Evolutionary conservation across 2,329 filamentous ascomycete species (phyloP).

Genomic region (Aspergillus terreus): DNA sequence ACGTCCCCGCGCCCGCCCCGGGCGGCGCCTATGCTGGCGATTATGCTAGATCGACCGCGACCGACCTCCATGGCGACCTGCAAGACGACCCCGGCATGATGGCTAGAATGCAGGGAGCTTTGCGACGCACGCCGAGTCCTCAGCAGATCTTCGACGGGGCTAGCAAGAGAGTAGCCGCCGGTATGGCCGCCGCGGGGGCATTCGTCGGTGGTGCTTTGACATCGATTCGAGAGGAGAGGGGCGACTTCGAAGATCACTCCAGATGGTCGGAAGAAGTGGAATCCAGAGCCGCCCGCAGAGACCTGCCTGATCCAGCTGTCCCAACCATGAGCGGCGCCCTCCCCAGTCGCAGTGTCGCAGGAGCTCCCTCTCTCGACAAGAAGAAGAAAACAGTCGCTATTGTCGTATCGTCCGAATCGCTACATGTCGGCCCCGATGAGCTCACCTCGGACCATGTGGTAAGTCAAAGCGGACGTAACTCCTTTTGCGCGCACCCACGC

Average conservation of each 20-base stretch:
- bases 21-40: slow-evolving; percentile 27
- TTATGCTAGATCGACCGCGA: slow-evolving; percentile 32
- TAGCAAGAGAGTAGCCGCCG: slow-evolving; percentile 74
- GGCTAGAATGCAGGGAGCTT: slow-evolving; percentile 72
- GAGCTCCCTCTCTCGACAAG: slow-evolving; percentile 34
- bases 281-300: slow-evolving; percentile 49
- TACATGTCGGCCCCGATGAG: slow-evolving; percentile 53
- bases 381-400: slow-evolving; percentile 78
- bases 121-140: slow-evolving; percentile 78
- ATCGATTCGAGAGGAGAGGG: slow-evolving; percentile 76
- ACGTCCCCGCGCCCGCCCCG: slow-evolving; percentile 22
- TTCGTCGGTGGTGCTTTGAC: slow-evolving; percentile 78
- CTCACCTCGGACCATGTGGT: slow-evolving; percentile 76
- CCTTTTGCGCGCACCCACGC: background rate
- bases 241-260: slow-evolving; percentile 78
- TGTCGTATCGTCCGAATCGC: slow-evolving; percentile 76
- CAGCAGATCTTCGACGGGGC: slow-evolving; percentile 85
- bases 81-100: slow-evolving; percentile 60
- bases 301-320: slow-evolving; percentile 20
- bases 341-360: slow-evolving; percentile 32
- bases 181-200: slow-evolving; percentile 77
- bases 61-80: slow-evolving; percentile 28
- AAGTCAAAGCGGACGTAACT: slow-evolving; percentile 38
- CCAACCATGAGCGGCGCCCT: slow-evolving; percentile 28
- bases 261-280: slow-evolving; percentile 90